Percentiles rank a stretch among this genome's conserved stretches.
These are phyloP conservation scores for Kitagawia praeruptora DNA, from an alignment of 129 eudicot species.

Conservation along the genomic window DNA sequence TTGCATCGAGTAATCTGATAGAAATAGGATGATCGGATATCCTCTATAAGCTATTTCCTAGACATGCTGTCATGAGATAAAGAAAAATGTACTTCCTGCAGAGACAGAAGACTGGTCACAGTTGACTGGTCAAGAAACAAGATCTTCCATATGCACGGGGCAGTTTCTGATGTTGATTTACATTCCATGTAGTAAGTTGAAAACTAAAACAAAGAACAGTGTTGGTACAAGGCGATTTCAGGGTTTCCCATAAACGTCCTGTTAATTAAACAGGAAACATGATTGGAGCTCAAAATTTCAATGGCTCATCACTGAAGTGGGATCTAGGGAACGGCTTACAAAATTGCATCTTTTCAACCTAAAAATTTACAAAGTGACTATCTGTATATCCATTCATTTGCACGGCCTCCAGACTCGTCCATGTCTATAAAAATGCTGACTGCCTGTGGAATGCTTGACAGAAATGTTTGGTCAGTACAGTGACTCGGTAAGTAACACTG, in stretches of 20 bases:
- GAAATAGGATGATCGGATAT: too few relatives aligned
- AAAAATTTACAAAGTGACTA: constrained; percentile 17
- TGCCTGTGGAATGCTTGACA: constrained; percentile 43
- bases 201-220: neutral
- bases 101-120: too few relatives aligned
- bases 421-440: constrained; percentile 97
- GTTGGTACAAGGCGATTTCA: neutral
- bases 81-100: too few relatives aligned
- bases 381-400: constrained; percentile 98
- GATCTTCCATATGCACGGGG: neutral
- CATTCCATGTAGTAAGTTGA: neutral
- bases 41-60: too few relatives aligned
- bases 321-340: neutral
- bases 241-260: neutral
- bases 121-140: neutral
- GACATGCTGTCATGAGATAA: too few relatives aligned
- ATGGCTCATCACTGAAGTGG: neutral
- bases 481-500: neutral
- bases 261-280: neutral
- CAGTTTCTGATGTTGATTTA: neutral
- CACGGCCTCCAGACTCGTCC: constrained; percentile 96
- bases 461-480: neutral
- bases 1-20: too few relatives aligned
- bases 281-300: neutral
- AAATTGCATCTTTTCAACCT: neutral